Base-by-base conservation (phyloP, 2,329 filamentous ascomycete species). In the Calonectria pteridis region DNA sequence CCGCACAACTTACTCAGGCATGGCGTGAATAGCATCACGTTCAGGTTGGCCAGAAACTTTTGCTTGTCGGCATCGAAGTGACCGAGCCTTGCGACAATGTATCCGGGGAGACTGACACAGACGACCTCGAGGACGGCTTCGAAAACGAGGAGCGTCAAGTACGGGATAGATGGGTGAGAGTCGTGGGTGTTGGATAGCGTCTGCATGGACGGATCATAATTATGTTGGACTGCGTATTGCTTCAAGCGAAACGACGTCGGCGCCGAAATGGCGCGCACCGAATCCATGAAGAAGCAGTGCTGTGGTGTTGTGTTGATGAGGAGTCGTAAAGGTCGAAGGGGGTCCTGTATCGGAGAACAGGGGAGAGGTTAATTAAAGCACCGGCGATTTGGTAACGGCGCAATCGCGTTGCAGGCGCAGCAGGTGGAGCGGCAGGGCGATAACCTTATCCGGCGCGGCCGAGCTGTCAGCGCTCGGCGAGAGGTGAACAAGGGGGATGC, bases 11-110 rank as follows among this genome's bases (percentile, higher is more conserved):
- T 92, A 97, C 95, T 97, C 76, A 99, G 92, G 84, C 97, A 98
- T 77, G 97, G 97, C 35, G 97, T 99, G 85, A 99, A 99, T 51
- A 99, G 89, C 87, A 94, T 94, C 73, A 98, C 95, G 84, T 99
- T 99, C 78, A 99, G 89, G 82, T 99, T 98, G 68, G 97, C 96
- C 65, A 98, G 89, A 82, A 99, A 97, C 85, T 98, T 98, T 84
- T 99, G 97, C 84, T 96, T 94, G 66, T 98, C 95, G 76, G 95
- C 95, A 85, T 98, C 95, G 85, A 99, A 98, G 86, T 98, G 94
- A 83, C 97, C 97, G 80, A 95, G 89, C 49, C 94, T 89, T 16
- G 97, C 97, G 68, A 98, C 92, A 76, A 99, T 93, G 85, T 98
- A 99, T 33, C 97, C 97, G 0, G 97, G 97, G 78, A 98, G 86